Conservation (phyloP, 495 filamentous ascomycete genomes). For the Tirmania nivea region DNA sequence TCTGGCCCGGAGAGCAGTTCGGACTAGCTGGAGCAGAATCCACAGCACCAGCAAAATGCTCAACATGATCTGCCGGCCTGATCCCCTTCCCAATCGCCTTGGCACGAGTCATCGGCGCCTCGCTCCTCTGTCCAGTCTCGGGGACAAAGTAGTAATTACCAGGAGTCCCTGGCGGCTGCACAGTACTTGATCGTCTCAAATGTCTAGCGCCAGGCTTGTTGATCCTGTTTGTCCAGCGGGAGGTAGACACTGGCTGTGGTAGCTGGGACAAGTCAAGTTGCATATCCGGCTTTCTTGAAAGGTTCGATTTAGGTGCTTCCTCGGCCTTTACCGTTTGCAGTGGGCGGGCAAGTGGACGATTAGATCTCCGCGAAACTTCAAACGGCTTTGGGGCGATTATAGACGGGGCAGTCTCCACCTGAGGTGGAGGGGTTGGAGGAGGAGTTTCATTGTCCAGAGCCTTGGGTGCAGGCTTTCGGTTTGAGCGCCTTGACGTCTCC, state of each 20-base stretch:
- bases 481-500: slow-evolving; percentile 11
- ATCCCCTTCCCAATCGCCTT: not conserved
- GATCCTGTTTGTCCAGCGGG: slow-evolving; percentile 14
- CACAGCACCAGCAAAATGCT: slow-evolving; percentile 19
- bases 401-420: not conserved
- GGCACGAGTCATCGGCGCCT: slow-evolving; percentile 7
- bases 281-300: slow-evolving; percentile 9
- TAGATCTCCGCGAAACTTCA: slow-evolving; percentile 18
- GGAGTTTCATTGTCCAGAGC: not conserved
- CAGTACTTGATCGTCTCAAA: slow-evolving; percentile 12
- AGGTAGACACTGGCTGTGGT: slow-evolving; percentile 17
- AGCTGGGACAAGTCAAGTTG: slow-evolving; percentile 10
- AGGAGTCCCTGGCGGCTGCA: slow-evolving; percentile 8
- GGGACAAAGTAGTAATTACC: slow-evolving; percentile 5
- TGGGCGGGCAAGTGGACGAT: slow-evolving; percentile 3
- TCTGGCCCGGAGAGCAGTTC: not conserved
- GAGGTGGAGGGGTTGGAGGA: not conserved
- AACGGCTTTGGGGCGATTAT: slow-evolving; percentile 8
- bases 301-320: not conserved
- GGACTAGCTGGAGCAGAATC: slow-evolving; percentile 18
- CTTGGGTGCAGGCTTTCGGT: slow-evolving; percentile 5
- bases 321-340: slow-evolving; percentile 5
- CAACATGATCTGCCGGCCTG: slow-evolving; percentile 18
- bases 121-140: slow-evolving; percentile 10
- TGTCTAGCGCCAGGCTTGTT: slow-evolving; percentile 6